Conservation (phyloP, 352 stramenopile genomes). For the Phytophthora colocasiae region DNA sequence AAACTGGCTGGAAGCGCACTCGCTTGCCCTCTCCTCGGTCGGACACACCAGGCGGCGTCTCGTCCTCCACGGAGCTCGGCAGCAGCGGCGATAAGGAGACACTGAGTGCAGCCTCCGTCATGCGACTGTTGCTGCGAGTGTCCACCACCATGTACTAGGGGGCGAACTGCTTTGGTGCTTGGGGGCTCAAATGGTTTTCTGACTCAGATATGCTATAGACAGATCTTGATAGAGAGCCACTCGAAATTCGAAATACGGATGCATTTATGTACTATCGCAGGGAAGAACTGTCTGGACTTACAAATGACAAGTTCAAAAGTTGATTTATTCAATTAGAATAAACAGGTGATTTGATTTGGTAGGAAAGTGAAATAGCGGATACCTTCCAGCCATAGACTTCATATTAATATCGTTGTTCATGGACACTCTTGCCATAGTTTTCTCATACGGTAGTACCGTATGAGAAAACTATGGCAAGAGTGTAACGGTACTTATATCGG, state of each 20-base stretch:
- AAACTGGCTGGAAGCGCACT: constrained; percentile 70
- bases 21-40: constrained; percentile 42
- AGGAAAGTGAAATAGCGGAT: too few species aligned
- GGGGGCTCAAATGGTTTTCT: constrained; percentile 9
- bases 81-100: constrained; percentile 82
- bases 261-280: background rate
- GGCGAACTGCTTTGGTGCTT: background rate
- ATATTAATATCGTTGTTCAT: too few species aligned
- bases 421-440: too few species aligned
- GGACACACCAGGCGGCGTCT: constrained; percentile 25
- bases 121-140: constrained; percentile 38
- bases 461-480: too few species aligned
- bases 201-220: constrained; percentile 22
- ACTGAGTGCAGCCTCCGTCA: constrained; percentile 64
- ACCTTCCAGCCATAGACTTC: too few species aligned
- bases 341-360: too few species aligned
- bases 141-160: constrained; percentile 52
- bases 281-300: background rate
- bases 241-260: constrained; percentile 23
- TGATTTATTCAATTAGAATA: too few species aligned
- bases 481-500: too few species aligned
- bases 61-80: constrained; percentile 80
- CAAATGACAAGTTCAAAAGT: background rate
- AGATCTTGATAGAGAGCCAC: constrained; percentile 26
- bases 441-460: too few species aligned